Conservation (phyloP, 768 basidiomycete species). For the Collybia mongolica region DNA sequence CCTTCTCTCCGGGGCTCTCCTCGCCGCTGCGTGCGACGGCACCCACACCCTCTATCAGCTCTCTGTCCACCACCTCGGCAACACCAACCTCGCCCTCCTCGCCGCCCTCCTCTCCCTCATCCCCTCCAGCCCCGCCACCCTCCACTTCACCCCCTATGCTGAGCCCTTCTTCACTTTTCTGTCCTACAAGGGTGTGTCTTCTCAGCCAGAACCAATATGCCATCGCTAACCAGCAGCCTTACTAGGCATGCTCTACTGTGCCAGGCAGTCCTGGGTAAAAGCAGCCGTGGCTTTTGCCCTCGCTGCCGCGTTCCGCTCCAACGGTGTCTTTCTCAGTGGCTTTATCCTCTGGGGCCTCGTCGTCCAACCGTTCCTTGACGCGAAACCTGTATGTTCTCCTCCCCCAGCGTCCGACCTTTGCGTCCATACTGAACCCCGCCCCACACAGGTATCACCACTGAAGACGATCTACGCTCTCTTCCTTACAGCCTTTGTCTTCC, state of each 20-base stretch:
- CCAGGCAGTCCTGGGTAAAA: slow-evolving; percentile 44
- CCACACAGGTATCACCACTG: slow-evolving; percentile 30
- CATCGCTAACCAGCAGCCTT: neutral
- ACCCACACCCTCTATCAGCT: slow-evolving; percentile 26
- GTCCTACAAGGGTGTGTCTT: slow-evolving; percentile 66
- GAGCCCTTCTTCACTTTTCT: slow-evolving; percentile 87
- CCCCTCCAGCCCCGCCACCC: slow-evolving; percentile 75
- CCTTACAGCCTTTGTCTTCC: slow-evolving; percentile 45
- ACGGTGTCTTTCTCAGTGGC: slow-evolving; percentile 73
- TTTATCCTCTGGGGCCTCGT: slow-evolving; percentile 77
- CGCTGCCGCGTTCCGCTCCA: slow-evolving; percentile 72
- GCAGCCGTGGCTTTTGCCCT: slow-evolving; percentile 64
- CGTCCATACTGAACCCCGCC: slow-evolving; percentile 2
- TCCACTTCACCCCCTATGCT: slow-evolving; percentile 70
- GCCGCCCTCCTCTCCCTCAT: slow-evolving; percentile 70
- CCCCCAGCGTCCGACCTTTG: neutral
- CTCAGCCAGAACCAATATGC: neutral
- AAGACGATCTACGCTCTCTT: slow-evolving; percentile 33
- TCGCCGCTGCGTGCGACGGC: slow-evolving; percentile 38
- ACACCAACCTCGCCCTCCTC: slow-evolving; percentile 58
- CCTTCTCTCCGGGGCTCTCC: slow-evolving; percentile 34
- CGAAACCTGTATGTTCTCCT: slow-evolving; percentile 27
- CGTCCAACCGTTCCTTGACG: slow-evolving; percentile 47
- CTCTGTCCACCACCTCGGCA: slow-evolving; percentile 51
- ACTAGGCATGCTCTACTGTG: slow-evolving; percentile 67